Evolutionary conservation across 768 basidiomycete species (phyloP).

Genomic region (Antrodiella citrinella): DNA sequence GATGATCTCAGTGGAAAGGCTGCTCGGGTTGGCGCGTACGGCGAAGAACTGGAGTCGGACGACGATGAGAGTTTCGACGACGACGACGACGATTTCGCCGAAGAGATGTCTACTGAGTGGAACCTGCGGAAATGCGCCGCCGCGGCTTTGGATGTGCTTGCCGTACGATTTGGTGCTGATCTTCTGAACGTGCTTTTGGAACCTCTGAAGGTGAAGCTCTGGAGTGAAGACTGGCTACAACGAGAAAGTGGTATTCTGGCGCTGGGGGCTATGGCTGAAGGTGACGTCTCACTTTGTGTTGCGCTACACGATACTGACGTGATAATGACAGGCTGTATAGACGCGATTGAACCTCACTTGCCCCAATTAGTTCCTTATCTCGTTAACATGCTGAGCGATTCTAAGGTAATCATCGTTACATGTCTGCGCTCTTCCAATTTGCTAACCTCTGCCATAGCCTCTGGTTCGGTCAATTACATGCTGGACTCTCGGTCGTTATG

Average conservation of each 20-base stretch:
- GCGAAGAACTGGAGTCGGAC: constrained; percentile 73
- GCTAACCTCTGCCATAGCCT: constrained; percentile 59
- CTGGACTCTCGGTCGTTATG: constrained; percentile 98
- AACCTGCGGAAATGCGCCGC: constrained; percentile 98
- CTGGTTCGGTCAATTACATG: constrained; percentile 97
- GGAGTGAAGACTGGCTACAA: constrained; percentile 89
- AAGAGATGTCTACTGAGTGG: constrained; percentile 98
- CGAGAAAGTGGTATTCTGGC: constrained; percentile 94
- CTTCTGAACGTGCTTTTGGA: constrained; percentile 83
- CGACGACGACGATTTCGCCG: constrained; percentile 87
- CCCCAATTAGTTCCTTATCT: constrained; percentile 91
- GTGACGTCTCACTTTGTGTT: constrained; percentile 46
- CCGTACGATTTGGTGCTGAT: constrained; percentile 87
- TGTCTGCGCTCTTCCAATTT: background rate
- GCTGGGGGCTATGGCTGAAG: constrained; percentile 97
- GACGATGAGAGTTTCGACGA: constrained; percentile 76
- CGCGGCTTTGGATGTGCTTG: constrained; percentile 93
- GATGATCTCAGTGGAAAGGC: constrained; percentile 25
- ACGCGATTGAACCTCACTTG: constrained; percentile 89
- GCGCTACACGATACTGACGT: background rate
- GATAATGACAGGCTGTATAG: constrained; percentile 73
- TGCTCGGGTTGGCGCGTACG: constrained; percentile 51
- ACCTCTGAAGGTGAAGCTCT: constrained; percentile 87
- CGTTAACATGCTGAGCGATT: constrained; percentile 81
- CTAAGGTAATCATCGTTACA: constrained; percentile 73